These are phyloP conservation scores for Polytolypa hystricis DNA, from an alignment of 2,329 filamentous ascomycete species.

Conservation along the genomic window DNA sequence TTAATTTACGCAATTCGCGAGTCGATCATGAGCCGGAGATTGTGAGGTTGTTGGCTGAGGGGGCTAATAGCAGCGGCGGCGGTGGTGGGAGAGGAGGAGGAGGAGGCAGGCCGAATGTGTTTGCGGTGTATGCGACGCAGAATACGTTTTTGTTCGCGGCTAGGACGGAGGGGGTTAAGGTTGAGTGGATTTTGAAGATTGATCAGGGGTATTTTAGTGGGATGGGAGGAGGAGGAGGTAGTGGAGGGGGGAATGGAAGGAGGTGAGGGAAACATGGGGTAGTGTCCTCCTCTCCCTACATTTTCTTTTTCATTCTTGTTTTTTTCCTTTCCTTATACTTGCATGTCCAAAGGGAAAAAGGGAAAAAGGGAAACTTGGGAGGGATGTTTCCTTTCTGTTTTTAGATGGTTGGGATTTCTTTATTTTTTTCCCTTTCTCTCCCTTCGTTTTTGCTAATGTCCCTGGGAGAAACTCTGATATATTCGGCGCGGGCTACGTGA, in stretches of 20 bases:
- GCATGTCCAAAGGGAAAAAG: no score
- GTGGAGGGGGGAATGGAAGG: constrained; percentile 1
- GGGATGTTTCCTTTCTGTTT: no score
- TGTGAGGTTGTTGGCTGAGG: constrained; percentile 57
- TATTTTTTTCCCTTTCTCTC: no score
- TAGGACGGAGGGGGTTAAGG: constrained; percentile 79
- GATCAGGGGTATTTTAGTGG: constrained; percentile 62
- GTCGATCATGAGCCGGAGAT: constrained; percentile 88
- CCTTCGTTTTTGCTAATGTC: no score
- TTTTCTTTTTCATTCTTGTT: no score
- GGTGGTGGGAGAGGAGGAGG: constrained; percentile 14
- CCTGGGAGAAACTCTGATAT: no score
- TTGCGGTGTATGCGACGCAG: constrained; percentile 86
- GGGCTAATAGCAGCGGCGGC: constrained; percentile 24
- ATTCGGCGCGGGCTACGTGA: no score
- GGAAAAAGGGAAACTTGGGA: no score
- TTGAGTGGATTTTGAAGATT: constrained; percentile 93
- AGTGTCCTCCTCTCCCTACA: no score
- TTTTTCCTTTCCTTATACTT: no score
- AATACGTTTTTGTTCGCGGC: constrained; percentile 95
- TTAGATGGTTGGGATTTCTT: no score
- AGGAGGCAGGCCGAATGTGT: constrained; percentile 55
- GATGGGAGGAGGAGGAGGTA: background rate
- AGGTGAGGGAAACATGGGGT: no score
- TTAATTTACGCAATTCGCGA: constrained; percentile 80